Conservation (phyloP, 345 rosid species). For the Citrus mangshanensis region DNA sequence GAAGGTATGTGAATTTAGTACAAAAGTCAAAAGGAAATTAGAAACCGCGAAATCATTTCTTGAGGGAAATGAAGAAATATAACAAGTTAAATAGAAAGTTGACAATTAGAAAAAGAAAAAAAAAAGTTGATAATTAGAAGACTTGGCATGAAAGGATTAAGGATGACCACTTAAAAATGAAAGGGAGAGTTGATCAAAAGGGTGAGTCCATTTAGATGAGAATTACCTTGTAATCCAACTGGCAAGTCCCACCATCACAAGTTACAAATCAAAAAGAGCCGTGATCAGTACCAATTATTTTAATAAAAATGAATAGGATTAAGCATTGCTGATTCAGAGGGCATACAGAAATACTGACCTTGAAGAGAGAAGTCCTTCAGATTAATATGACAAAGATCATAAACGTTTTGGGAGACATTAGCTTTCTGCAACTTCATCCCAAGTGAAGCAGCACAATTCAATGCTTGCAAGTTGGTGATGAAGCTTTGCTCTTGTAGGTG, state of each 20-base stretch:
- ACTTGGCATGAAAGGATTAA: background rate
- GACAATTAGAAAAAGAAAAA: background rate
- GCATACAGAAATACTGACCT: constrained; percentile 28
- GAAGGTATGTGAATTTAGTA: background rate
- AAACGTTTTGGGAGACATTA: constrained; percentile 40
- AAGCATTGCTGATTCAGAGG: background rate
- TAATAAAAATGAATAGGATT: background rate
- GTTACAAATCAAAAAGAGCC: constrained; percentile 13
- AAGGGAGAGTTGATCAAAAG: background rate
- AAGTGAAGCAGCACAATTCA: constrained; percentile 53
- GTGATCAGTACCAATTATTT: constrained; percentile 14
- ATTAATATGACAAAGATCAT: constrained; percentile 52
- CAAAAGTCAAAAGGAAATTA: background rate
- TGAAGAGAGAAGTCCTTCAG: constrained; percentile 67
- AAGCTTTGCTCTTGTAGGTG: constrained; percentile 59
- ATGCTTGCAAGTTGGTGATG: constrained; percentile 58
- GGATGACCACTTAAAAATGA: background rate
- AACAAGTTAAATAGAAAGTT: background rate
- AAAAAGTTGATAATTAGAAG: background rate
- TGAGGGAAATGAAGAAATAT: background rate
- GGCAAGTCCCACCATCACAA: constrained; percentile 29
- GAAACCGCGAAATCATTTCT: background rate
- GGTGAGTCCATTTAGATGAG: background rate
- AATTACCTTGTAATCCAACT: constrained; percentile 37
- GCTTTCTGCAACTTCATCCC: constrained; percentile 48